Percentiles rank a stretch among this genome's conserved stretches.
Evolutionary conservation across 805 yeast genomes (phyloP).

Genomic region (Komagataella phaffii): DNA sequence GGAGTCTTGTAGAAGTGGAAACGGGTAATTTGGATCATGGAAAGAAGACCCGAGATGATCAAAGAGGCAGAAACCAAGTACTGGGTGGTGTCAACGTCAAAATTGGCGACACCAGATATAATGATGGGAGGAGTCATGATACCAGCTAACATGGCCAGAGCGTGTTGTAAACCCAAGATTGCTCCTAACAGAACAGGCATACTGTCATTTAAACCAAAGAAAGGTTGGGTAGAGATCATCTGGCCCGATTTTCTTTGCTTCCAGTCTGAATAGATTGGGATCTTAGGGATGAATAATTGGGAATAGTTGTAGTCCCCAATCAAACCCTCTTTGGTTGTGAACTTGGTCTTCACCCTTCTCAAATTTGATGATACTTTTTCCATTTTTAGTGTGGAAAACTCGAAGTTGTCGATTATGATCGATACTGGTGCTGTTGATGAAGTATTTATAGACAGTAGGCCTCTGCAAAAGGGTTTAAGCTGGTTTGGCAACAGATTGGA

Average conservation of each 20-base stretch:
- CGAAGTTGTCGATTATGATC: neutral
- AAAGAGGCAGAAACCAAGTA: slow-evolving; percentile 61
- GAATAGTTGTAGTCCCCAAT: slow-evolving; percentile 83
- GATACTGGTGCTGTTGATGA: neutral
- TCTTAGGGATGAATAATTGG: slow-evolving; percentile 64
- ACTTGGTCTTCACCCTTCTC: slow-evolving; percentile 21
- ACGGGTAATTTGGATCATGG: slow-evolving; percentile 67
- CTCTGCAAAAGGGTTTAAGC: neutral
- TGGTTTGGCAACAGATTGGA: neutral
- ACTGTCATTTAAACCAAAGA: slow-evolving; percentile 67
- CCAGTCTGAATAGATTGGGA: slow-evolving; percentile 47
- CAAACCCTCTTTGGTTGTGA: slow-evolving; percentile 68
- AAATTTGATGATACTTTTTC: neutral
- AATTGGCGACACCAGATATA: slow-evolving; percentile 50
- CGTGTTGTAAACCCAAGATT: slow-evolving; percentile 75
- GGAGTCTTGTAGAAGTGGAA: slow-evolving; percentile 64
- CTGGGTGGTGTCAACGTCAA: slow-evolving; percentile 34
- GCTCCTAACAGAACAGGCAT: slow-evolving; percentile 75
- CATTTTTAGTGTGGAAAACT: neutral
- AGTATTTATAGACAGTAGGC: neutral
- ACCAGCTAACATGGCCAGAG: slow-evolving; percentile 88
- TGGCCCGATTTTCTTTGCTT: slow-evolving; percentile 16
- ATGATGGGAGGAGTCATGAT: slow-evolving; percentile 74
- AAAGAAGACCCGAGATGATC: slow-evolving; percentile 58
- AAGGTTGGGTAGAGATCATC: slow-evolving; percentile 40